Percentiles rank a stretch among this genome's conserved stretches.
phyloP scores from a whole-genome alignment of 495 filamentous ascomycete species.

The Talaromyces ruber region DNA sequence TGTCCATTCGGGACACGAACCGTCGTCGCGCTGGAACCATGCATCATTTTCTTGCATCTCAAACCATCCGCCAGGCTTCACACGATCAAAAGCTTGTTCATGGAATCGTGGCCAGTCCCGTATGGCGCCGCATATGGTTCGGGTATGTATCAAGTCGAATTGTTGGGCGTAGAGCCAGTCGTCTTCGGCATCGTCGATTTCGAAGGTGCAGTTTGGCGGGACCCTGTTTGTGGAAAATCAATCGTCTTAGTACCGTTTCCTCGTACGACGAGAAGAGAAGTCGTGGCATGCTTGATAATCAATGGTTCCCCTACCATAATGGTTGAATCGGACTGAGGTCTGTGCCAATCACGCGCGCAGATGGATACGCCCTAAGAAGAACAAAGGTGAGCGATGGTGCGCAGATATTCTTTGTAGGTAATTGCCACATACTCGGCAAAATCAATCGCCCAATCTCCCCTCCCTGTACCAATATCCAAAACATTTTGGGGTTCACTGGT shows the following conservation, averaged over 20 bases:
- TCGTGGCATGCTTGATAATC: slow-evolving; percentile 5
- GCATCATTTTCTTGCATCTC: slow-evolving; percentile 37
- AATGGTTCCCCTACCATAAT: slow-evolving; percentile 21
- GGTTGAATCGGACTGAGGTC: slow-evolving; percentile 49
- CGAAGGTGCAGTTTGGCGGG: slow-evolving; percentile 45
- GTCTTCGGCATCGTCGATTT: slow-evolving; percentile 47
- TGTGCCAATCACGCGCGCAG: slow-evolving; percentile 47
- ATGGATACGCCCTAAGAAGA: slow-evolving; percentile 26
- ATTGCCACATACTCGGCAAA: slow-evolving; percentile 27
- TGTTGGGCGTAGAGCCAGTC: slow-evolving; percentile 40
- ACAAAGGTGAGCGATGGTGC: slow-evolving; percentile 8
- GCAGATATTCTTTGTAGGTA: slow-evolving; percentile 21
- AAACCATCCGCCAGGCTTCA: slow-evolving; percentile 42
- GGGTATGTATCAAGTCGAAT: slow-evolving; percentile 47
- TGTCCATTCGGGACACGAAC: slow-evolving; percentile 11
- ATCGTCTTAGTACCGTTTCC: slow-evolving; percentile 9
- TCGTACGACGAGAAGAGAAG: background rate
- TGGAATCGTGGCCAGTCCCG: slow-evolving; percentile 39
- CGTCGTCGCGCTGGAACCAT: slow-evolving; percentile 14
- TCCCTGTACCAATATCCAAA: slow-evolving; percentile 35
- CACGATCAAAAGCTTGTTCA: slow-evolving; percentile 27
- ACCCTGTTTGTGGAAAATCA: slow-evolving; percentile 29
- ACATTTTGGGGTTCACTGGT: slow-evolving; percentile 13
- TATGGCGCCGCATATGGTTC: slow-evolving; percentile 40
- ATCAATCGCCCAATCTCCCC: slow-evolving; percentile 40